Evolutionary conservation across 2,329 filamentous ascomycete genomes (phyloP).

Genomic region (Ophiostoma tasmaniense): DNA sequence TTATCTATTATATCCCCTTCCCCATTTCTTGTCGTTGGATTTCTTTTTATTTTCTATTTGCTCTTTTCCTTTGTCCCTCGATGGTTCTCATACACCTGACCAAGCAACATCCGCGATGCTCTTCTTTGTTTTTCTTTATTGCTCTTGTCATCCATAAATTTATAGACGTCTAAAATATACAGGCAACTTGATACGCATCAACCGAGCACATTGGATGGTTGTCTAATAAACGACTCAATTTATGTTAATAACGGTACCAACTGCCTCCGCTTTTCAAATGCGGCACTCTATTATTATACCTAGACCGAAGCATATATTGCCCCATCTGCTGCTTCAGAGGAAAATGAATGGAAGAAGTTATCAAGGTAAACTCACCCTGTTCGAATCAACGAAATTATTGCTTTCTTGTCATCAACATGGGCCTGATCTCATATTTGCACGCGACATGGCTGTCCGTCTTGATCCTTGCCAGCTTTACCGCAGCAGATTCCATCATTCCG

Average conservation of each 20-base stretch:
- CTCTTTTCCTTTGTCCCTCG: neutral
- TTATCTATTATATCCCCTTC: constrained; percentile 4
- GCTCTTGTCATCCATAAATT: neutral
- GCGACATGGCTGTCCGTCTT: neutral
- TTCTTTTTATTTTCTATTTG: neutral
- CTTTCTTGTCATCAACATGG: neutral
- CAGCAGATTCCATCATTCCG: neutral
- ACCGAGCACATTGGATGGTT: neutral
- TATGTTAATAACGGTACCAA: neutral
- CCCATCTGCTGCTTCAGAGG: neutral
- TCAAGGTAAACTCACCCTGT: too few relatives aligned
- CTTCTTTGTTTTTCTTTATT: neutral
- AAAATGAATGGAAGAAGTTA: too few relatives aligned
- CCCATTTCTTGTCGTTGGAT: neutral
- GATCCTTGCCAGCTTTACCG: neutral
- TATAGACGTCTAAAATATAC: neutral
- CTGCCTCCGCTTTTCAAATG: neutral
- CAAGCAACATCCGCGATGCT: neutral
- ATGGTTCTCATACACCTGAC: neutral
- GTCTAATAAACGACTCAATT: neutral
- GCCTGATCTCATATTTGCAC: neutral
- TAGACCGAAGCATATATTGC: neutral
- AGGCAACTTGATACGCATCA: neutral
- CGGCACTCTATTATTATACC: neutral
- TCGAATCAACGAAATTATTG: neutral